Base-by-base conservation (phyloP, 2,329 filamentous ascomycete species). In the Canariomyces notabilis region DNA sequence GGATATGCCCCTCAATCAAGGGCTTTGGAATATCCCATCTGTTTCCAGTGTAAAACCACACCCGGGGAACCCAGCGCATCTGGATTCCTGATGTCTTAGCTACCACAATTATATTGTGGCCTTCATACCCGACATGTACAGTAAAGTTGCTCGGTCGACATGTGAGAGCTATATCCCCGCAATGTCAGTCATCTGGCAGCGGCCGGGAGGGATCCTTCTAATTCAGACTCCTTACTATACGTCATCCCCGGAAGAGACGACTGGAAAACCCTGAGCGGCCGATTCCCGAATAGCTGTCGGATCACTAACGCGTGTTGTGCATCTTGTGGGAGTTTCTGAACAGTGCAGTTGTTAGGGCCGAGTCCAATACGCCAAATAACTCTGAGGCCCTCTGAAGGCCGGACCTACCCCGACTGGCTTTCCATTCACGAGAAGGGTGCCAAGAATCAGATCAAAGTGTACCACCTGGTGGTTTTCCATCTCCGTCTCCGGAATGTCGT, bases 161-260 rank as follows among this genome's bases (percentile, higher is more conserved):
- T 16, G 61, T 47, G 42, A 68, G 56, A 58, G 67, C 61, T 31
- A 48, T 12, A 19, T 5, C 14, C 2, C 11, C 16, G 7, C 4
- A 14, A 7, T 3, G 29, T 42, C 22, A 42, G 39, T 6, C 11
- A 34, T n/a, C n/a, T n/a, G n/a, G n/a, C n/a, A n/a, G n/a, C n/a
- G n/a, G n/a, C n/a, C n/a, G n/a, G n/a, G n/a, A n/a, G n/a, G 18
- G n/a, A 29, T 6, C 5, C 15, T 15, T 8, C 4, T 4, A 15
- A 12, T 40, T 18, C n/a, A 20, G 11, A 19, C 14, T 9, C 12
- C 1, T 59, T 61, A 48, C 46, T 63, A 45, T 80, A 75, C 0
- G 68, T 69, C 74, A 85, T 81, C 0, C 75, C 78, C 0, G 57
- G 59, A 0, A 78, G 49, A 0, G 52, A 46, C 0, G 81, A 84